A percentile compares a stretch with the other conserved stretches of the same genome.
These are phyloP conservation scores for Trypanosoma vivax DNA, from an alignment of 208 protist genomes.

Conservation along the genomic window DNA sequence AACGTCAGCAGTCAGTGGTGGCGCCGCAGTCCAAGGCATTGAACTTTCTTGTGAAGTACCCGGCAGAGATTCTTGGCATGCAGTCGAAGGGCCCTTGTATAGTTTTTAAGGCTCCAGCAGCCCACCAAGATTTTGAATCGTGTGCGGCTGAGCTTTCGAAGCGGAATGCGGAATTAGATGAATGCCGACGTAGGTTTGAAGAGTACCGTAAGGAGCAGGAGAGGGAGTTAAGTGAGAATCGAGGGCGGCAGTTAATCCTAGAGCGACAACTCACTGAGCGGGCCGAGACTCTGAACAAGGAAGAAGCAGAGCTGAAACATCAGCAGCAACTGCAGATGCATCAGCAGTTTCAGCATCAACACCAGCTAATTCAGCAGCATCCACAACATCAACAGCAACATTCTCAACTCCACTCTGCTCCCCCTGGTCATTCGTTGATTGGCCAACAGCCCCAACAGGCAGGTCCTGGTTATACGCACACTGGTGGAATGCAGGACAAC, in stretches of 20 bases:
- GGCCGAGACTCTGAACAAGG: conserved; percentile 31
- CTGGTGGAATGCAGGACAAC: conserved; percentile 10
- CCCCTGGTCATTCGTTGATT: background rate
- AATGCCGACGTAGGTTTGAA: conserved; percentile 33
- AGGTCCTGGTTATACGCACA: conserved; percentile 10
- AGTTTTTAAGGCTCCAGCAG: conserved; percentile 46
- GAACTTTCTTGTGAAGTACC: conserved; percentile 65
- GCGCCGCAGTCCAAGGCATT: conserved; percentile 8
- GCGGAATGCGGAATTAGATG: conserved; percentile 38
- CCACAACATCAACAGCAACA: conserved; percentile 26
- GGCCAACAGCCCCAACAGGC: background rate
- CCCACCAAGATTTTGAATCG: conserved; percentile 26
- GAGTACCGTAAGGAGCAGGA: conserved; percentile 39
- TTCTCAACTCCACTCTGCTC: background rate
- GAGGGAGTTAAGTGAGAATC: conserved; percentile 36
- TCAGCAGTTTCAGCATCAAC: conserved; percentile 20
- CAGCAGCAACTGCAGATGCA: conserved; percentile 38
- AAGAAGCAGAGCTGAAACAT: conserved; percentile 28
- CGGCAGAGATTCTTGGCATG: conserved; percentile 38
- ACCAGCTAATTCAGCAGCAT: conserved; percentile 31
- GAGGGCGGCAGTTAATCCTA: conserved; percentile 24
- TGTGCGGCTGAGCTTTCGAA: conserved; percentile 35
- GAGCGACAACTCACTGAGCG: conserved; percentile 25
- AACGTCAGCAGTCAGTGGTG: conserved; percentile 13
- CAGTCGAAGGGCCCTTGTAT: conserved; percentile 35